A percentile compares a stretch with the other conserved stretches of the same genome.
phyloP scores from a whole-genome alignment of 805 yeast genomes.

The Metschnikowia peoriensis region DNA sequence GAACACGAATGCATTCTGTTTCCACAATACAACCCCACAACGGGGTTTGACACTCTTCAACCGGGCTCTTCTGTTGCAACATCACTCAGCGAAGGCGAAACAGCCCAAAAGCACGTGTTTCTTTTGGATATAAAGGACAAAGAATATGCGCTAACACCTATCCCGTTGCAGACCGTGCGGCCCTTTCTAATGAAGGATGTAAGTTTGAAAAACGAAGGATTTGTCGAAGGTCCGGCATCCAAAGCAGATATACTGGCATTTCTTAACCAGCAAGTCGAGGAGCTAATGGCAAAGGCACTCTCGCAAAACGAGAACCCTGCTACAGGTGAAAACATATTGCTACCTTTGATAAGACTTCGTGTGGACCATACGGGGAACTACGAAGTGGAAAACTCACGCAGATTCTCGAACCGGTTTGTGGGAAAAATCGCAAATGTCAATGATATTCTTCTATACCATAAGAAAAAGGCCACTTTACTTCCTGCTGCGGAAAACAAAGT shows the following conservation, averaged over 20 bases:
- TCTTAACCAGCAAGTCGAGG: constrained; percentile 63
- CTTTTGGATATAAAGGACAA: constrained; percentile 62
- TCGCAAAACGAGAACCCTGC: background rate
- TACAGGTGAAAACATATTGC: constrained; percentile 4
- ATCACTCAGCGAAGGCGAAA: constrained; percentile 81
- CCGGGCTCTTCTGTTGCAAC: constrained; percentile 96
- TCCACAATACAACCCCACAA: constrained; percentile 55
- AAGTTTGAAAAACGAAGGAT: constrained; percentile 47
- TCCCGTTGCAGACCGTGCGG: constrained; percentile 67
- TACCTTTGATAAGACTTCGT: constrained; percentile 77
- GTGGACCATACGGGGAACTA: constrained; percentile 91
- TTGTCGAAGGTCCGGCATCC: constrained; percentile 60
- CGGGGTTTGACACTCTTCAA: constrained; percentile 76
- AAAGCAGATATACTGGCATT: constrained; percentile 59
- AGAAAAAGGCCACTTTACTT: constrained; percentile 34
- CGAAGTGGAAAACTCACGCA: constrained; percentile 85
- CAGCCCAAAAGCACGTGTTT: constrained; percentile 70
- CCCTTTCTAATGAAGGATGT: constrained; percentile 79
- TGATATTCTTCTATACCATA: constrained; percentile 73
- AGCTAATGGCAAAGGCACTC: constrained; percentile 57
- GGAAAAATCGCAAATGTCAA: constrained; percentile 90
- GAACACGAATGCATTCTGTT: constrained; percentile 91
- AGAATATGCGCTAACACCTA: constrained; percentile 55
- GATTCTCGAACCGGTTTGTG: constrained; percentile 87
- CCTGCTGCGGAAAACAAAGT: constrained; percentile 7